Percentiles rank a stretch among this genome's conserved stretches.
phyloP scores from a whole-genome alignment of 768 basidiomycete species.

The Amanita rimosa region DNA sequence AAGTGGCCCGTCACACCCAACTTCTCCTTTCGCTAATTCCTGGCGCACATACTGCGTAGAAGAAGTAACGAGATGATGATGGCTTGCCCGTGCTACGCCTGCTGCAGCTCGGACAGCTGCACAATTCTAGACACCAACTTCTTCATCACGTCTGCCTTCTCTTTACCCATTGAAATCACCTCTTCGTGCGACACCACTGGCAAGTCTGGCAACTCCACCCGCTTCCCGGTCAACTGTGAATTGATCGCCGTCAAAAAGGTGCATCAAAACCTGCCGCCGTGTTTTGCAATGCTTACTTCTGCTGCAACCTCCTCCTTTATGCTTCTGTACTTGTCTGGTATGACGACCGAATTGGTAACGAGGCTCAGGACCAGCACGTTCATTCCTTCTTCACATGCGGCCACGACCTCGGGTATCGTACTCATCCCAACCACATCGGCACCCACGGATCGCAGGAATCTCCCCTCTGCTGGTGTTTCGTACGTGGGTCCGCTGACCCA shows the following conservation, averaged over 20 bases:
- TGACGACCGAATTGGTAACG: constrained; percentile 79
- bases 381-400: constrained; percentile 64
- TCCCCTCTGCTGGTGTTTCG: constrained; percentile 81
- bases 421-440: constrained; percentile 95
- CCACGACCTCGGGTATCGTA: constrained; percentile 82
- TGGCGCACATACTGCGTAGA: not conserved
- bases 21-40: no score
- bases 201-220: constrained; percentile 25
- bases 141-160: constrained; percentile 66
- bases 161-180: constrained; percentile 52
- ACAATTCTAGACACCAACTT: constrained; percentile 58
- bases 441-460: constrained; percentile 61
- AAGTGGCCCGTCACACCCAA: no score
- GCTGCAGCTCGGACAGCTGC: constrained; percentile 14
- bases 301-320: constrained; percentile 68
- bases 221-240: constrained; percentile 49
- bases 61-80: not conserved
- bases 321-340: constrained; percentile 52
- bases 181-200: constrained; percentile 68
- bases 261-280: not conserved
- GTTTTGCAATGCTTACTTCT: constrained; percentile 41
- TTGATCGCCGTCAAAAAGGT: not conserved
- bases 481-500: constrained; percentile 90
- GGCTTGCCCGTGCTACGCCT: not conserved
- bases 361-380: constrained; percentile 73